Percentiles rank a stretch among this genome's conserved stretches.
phyloP scores from a whole-genome alignment of 2,329 filamentous ascomycete genomes.

The Diplocarpon mali region DNA sequence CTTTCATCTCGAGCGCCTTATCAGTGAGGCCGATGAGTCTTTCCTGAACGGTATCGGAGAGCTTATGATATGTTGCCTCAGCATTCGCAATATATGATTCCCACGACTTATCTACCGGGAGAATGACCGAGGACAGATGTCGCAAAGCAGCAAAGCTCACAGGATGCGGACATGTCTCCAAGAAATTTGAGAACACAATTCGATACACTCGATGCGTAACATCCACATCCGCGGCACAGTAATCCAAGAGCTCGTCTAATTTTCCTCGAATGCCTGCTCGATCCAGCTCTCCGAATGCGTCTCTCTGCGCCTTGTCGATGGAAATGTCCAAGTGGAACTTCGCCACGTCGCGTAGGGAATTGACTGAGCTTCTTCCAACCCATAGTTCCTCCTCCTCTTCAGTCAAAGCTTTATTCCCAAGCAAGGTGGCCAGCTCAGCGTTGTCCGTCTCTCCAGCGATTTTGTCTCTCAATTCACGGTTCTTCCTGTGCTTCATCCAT shows the following conservation, averaged over 20 bases:
- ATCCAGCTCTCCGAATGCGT: slow-evolving; percentile 78
- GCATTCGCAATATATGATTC: slow-evolving; percentile 72
- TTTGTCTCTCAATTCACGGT: slow-evolving; percentile 69
- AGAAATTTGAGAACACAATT: slow-evolving; percentile 82
- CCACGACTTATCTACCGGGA: slow-evolving; percentile 86
- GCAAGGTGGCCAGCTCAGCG: slow-evolving; percentile 56
- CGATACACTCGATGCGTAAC: slow-evolving; percentile 92
- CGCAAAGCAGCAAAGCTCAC: slow-evolving; percentile 92
- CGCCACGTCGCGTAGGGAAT: slow-evolving; percentile 89
- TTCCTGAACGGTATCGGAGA: slow-evolving; percentile 68
- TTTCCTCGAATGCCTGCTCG: slow-evolving; percentile 57
- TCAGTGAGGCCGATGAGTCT: slow-evolving; percentile 64
- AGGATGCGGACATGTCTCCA: slow-evolving; percentile 85
- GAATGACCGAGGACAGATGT: slow-evolving; percentile 85
- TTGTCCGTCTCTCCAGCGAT: slow-evolving; percentile 62
- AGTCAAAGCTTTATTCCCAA: slow-evolving; percentile 54
- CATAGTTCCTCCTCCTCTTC: slow-evolving; percentile 92
- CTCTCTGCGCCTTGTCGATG: slow-evolving; percentile 79
- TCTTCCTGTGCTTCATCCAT: slow-evolving; percentile 96
- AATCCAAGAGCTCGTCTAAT: slow-evolving; percentile 76
- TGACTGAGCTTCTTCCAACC: slow-evolving; percentile 90
- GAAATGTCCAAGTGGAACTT: slow-evolving; percentile 89
- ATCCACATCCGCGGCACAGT: slow-evolving; percentile 88
- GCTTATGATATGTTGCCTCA: slow-evolving; percentile 69
- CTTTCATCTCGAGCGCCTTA: slow-evolving; percentile 65